Evolutionary conservation across 1,139 yeast genomes (phyloP).

Genomic region (Entelexis paramagnoliae): DNA sequence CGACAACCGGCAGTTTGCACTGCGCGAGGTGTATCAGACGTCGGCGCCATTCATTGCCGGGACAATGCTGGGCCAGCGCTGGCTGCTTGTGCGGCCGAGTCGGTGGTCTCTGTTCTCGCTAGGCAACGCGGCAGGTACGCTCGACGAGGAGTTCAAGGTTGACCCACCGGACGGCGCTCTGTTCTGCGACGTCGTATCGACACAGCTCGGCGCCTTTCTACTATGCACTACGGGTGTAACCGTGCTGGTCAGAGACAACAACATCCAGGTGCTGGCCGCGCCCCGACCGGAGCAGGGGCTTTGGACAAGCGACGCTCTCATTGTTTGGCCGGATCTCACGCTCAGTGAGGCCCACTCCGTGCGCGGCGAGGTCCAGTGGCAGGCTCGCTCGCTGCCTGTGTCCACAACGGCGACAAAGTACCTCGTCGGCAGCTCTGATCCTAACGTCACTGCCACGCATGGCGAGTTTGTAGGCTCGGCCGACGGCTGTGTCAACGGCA

Average conservation of each 20-base stretch:
- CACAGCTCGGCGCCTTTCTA: slow-evolving; percentile 7
- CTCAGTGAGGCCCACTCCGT: background rate
- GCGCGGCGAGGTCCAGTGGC: slow-evolving; percentile 11
- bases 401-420: background rate
- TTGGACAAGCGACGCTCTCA: background rate
- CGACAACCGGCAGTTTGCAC: background rate
- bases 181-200: background rate
- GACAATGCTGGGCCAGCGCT: background rate
- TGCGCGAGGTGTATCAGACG: background rate
- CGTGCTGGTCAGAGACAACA: slow-evolving; percentile 12
- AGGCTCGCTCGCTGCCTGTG: background rate
- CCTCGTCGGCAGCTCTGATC: slow-evolving; percentile 8
- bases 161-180: slow-evolving; percentile 10
- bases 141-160: slow-evolving; percentile 16
- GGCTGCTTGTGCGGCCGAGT: slow-evolving; percentile 6
- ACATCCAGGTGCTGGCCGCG: slow-evolving; percentile 16
- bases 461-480: slow-evolving; percentile 6
- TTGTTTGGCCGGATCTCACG: background rate
- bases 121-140: background rate
- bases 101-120: slow-evolving; percentile 12
- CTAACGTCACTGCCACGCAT: slow-evolving; percentile 9
- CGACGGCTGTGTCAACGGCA: slow-evolving; percentile 10
- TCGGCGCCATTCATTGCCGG: slow-evolving; percentile 6
- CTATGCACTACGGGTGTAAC: slow-evolving; percentile 5
- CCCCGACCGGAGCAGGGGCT: background rate